Percentiles rank a stretch among this genome's conserved stretches.
Evolutionary conservation across 805 yeast species (phyloP).

Genomic region (Cephaloascus albidus): DNA sequence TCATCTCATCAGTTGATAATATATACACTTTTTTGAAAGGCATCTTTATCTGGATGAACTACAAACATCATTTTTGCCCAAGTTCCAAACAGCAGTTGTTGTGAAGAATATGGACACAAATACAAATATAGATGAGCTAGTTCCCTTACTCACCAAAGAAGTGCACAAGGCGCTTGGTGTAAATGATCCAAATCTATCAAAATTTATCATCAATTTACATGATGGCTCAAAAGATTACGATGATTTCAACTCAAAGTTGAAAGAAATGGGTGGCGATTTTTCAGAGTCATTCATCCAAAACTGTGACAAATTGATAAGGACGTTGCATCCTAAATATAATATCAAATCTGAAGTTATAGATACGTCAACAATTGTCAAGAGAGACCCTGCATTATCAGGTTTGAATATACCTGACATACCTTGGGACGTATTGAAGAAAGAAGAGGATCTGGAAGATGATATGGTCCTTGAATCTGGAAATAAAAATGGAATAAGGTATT

Average conservation of each 20-base stretch:
- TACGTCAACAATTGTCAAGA: neutral
- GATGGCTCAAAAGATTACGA: slow-evolving; percentile 5
- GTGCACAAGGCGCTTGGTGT: slow-evolving; percentile 4
- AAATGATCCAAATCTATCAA: slow-evolving; percentile 14
- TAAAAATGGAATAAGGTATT: neutral
- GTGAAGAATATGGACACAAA: too few relatives aligned
- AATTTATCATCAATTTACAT: slow-evolving; percentile 17
- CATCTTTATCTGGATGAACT: too few relatives aligned
- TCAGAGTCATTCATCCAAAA: neutral
- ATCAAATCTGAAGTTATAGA: neutral
- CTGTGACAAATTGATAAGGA: neutral
- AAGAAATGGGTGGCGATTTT: neutral
- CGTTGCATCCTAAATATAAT: neutral
- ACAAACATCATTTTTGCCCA: too few relatives aligned
- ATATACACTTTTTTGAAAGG: too few relatives aligned
- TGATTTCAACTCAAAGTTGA: neutral
- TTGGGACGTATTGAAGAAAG: neutral
- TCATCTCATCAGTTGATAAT: too few relatives aligned
- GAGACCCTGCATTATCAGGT: neutral
- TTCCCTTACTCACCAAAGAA: too few relatives aligned
- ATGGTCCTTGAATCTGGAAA: neutral
- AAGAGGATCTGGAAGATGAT: too few relatives aligned
- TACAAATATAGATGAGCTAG: too few relatives aligned
- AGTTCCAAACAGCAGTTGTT: too few relatives aligned
- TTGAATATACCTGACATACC: neutral